Base-by-base conservation (phyloP, 1,284 basidiomycete species). In the Leccinum subspadiceum region DNA sequence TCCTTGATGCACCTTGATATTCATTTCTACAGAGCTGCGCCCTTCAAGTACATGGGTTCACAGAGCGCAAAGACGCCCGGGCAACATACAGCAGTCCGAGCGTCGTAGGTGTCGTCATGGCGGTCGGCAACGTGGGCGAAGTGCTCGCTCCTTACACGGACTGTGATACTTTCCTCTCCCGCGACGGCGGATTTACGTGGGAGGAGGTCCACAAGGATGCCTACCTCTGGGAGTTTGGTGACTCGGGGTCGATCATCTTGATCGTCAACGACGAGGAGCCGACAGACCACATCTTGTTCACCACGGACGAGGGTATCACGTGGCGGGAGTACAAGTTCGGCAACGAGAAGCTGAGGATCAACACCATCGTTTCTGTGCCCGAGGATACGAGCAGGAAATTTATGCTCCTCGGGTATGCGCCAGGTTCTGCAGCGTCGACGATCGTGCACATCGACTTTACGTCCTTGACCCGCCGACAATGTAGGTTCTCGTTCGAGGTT, bases 131-230 rank as follows among this genome's bases (percentile, higher is more conserved):
- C 68, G 95, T 99, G 7, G 96, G 97, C 31, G 89, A 94, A 65
- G 76, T 79, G 5, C 84, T 99, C 1, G 86, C 85, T 0, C 79
- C 22, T 22, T 22, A 99, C 76, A 83, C 80, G 2, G 91, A 98
- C 49, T 90, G 89, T 64, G 96, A 98, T 75, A 97, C 95, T 0
- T 99, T 98, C 86, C 82, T 99, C 44, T 95, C 93, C 51, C 91
- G 96, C 2, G 94, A 99, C 69, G 97, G 89, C 5, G 97, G 96
- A 6, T 98, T 98, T 76, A 94, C 93, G 0, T 99, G 96, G 96
- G 88, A 97, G 72, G 96, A 99, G 77, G 91, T 99, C 2, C 94
- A 95, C 79, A 99, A 99, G 74, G 96, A 97, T 68, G 96, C 97
- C 0, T 92, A 98, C 72, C 82, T 97, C 56, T 99, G 95, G 94